Base-by-base conservation (phyloP, 192 early-diverging fungal species). In the Gonapodya prolifera region DNA sequence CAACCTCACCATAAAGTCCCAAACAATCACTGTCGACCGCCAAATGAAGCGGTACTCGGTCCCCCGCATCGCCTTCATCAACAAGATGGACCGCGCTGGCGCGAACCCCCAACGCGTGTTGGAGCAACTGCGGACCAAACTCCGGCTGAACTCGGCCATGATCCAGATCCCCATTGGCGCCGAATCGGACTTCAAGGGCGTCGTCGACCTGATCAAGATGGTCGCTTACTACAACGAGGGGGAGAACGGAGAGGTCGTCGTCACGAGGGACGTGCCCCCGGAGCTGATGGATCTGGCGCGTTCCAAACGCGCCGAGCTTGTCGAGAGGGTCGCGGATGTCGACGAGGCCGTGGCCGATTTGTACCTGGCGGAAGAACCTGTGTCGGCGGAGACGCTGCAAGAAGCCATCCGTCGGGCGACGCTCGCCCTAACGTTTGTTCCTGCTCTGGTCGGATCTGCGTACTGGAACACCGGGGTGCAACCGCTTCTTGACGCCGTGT, bases 151-250 rank as follows among this genome's bases (percentile, higher is more conserved):
- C 18, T 92, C 92, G 34, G 93, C 93, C 2, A 90, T 92, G 35
- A 75, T 94, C 77, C 92, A 94, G 81, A 88, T 93, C 34, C 92
- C 93, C 30, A 94, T 98, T 77, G 97, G 95, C 30, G 83, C 90
- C 31, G 97, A 99, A 80, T 89, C 91, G 71, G 84, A 92, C 34
- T 91, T 99, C 75, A 82, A 90, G 76, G 97, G 97, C 69, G 93
- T 98, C 17, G 91, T 99, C 29, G 97, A 99, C 84, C 80, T 99
- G 33, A 85, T 99, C 61, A 81, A 89, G 23, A 91, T 91, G 90
- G 91, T 91, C 83, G 95, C 97, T 1, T 85, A 92, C 79, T 92
- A 92, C 86, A 95, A 98, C 82, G 92, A 94, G 79, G 97, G 97
- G 33, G 81, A 83, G 1, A 91, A 94, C 69, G 97, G 96, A 83